Conservation (phyloP, 441 rosid species). For the Populus hybrid region DNA sequence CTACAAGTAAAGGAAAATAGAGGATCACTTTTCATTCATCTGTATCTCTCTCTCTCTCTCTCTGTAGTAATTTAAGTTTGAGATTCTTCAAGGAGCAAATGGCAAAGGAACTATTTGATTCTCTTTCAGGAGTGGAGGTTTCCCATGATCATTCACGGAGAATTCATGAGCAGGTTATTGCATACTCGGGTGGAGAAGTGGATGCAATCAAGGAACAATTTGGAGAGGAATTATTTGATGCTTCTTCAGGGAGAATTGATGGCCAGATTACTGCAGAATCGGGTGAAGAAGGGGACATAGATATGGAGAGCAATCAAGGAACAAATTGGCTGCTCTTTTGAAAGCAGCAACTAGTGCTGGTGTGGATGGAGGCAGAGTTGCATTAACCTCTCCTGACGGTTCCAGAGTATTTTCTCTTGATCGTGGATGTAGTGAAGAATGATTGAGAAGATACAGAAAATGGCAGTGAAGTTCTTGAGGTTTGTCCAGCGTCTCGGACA, state of each 20-base stretch:
- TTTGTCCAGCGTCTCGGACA: constrained; percentile 76
- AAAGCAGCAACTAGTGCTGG: constrained; percentile 83
- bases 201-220: background rate
- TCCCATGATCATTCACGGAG: constrained; percentile 33
- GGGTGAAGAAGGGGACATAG: constrained; percentile 56
- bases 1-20: no score
- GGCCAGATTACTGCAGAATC: constrained; percentile 81
- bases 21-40: no score
- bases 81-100: no score
- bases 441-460: constrained; percentile 72
- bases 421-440: constrained; percentile 44
- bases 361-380: constrained; percentile 53
- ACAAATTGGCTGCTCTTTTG: constrained; percentile 64
- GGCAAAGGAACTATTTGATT: no score
- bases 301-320: constrained; percentile 6
- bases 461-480: constrained; percentile 80
- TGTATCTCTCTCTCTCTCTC: no score
- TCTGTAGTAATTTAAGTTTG: no score
- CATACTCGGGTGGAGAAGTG: background rate
- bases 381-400: constrained; percentile 78
- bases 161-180: constrained; percentile 44
- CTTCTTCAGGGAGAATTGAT: constrained; percentile 36
- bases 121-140: constrained; percentile 19
- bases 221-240: background rate
- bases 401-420: constrained; percentile 89